phyloP scores from a whole-genome alignment of 78 protist genomes.

The Chrysochromulina parva region DNA sequence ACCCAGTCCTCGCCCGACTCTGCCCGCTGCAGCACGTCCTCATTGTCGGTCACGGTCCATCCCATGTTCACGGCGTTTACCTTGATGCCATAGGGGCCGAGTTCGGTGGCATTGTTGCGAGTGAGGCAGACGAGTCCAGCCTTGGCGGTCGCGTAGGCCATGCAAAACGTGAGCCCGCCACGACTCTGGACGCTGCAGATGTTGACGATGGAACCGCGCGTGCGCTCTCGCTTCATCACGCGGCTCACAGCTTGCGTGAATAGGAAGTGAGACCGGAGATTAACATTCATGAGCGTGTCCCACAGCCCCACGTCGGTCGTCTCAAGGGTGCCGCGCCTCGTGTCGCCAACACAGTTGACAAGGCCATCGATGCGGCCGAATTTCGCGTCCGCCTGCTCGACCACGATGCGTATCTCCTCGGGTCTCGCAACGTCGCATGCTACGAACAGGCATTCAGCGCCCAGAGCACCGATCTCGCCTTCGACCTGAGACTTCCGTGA shows the following conservation, averaged over 20 bases:
- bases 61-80: slow-evolving; percentile 4
- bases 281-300: not conserved
- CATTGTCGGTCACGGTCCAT: slow-evolving; percentile 18
- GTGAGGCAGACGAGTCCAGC: not conserved
- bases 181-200: not conserved
- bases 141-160: slow-evolving; percentile 18
- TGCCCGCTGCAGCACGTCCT: not conserved
- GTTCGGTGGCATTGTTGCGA: slow-evolving; percentile 8
- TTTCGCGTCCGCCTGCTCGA: not conserved
- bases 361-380: not conserved
- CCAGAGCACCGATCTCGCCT: not conserved
- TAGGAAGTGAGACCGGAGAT: not conserved
- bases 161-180: not conserved
- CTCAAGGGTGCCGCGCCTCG: not conserved
- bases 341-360: slow-evolving; percentile 22
- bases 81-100: not conserved
- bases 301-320: slow-evolving; percentile 6
- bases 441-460: not conserved
- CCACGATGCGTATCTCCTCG: not conserved
- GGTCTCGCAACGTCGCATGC: not conserved
- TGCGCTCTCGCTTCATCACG: not conserved
- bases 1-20: not conserved
- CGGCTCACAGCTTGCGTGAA: not conserved
- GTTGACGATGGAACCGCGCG: slow-evolving; percentile 17
- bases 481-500: not conserved